Evolutionary conservation across 768 basidiomycete genomes (phyloP), one percentile per base, ranked within the genome.

Genomic region (Amanita pseudoporphyria): DNA sequence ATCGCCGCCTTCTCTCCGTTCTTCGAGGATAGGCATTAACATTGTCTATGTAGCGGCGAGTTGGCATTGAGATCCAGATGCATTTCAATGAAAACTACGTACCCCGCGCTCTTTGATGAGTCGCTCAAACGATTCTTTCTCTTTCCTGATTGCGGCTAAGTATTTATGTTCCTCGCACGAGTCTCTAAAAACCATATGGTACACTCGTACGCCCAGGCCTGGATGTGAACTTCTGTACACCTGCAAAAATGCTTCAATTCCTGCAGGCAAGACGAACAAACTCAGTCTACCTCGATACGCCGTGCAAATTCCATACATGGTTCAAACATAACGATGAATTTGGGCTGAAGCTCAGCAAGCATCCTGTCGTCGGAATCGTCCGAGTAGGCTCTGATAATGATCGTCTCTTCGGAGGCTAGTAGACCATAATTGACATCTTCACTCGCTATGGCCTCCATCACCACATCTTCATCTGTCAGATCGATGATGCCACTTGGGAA

Each of bases 111-210:
- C 96, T 59, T 82, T 86, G 63, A 99, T 97, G 19, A 99, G 67
- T 49, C 82, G 74, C 64, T 96, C 88, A 58, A 98, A 98, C 0
- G 92, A 82, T 46, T 95, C 87, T 62, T 96, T 97, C 69, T 99
- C 96, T 52, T 82, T 80, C 42, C 92, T 72, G 26, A 97, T 77
- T 2, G 82, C 86, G 24, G 87, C 84, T 26, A 99, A 76, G 64
- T 96, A 99, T 62, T 88, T 88, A 64, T 95, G 92, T 58, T 99
- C 96, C 63, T 99, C 96, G 54, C 86, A 87, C 42, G 90, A 94
- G 58, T 87, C 80, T 49, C 81, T 76, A 64, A 98, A 98, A n/a
- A 91, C 71, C 86, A 96, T 86, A 62, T 97, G 93, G 65, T 98
- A 98, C 2, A 97, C 86, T 12, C 94, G 73, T 0, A 98, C 81